A percentile compares a stretch with the other conserved stretches of the same genome.
Evolutionary conservation across 148 eudicot genomes (phyloP).

Genomic region (Selenicereus undatus): DNA sequence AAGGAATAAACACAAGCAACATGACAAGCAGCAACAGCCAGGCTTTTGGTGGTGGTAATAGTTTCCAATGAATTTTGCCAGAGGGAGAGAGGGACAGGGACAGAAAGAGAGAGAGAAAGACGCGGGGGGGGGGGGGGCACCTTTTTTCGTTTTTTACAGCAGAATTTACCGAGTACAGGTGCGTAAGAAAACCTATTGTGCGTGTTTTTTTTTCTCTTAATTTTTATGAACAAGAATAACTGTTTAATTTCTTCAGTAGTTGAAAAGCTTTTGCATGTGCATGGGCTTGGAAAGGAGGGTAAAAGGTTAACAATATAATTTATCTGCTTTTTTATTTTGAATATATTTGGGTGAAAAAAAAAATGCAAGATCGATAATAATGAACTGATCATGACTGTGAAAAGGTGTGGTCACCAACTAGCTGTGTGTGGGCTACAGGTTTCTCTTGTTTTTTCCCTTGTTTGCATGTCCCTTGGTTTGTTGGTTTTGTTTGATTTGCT

Average conservation of each 20-base stretch:
- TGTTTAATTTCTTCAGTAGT: not conserved
- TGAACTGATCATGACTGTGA: conserved; percentile 21
- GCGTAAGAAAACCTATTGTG: conserved; percentile 14
- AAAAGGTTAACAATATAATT: not conserved
- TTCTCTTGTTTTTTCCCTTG: conserved; percentile 30
- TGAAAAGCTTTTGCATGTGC: conserved; percentile 16
- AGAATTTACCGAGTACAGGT: conserved; percentile 32
- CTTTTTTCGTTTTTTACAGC: conserved; percentile 17
- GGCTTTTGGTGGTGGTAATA: conserved; percentile 19
- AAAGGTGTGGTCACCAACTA: conserved; percentile 25
- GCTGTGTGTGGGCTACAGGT: conserved; percentile 29
- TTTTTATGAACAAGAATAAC: conserved; percentile 13
- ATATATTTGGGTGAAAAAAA: not conserved
- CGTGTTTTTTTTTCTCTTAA: not conserved
- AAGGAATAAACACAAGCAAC: conserved; percentile 6
- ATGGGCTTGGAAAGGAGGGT: not conserved
- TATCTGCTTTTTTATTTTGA: not conserved
- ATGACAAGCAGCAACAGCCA: conserved; percentile 15
- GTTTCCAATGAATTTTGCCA: conserved; percentile 18
- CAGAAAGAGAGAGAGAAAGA: not conserved
- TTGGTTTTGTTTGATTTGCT: conserved; percentile 34
- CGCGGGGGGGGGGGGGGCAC: not conserved
- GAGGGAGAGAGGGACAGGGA: not conserved
- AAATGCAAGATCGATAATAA: conserved; percentile 6
- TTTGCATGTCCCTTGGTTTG: conserved; percentile 36